phyloP scores from a whole-genome alignment of 352 stramenopile genomes.

The Globisporangium canariense region DNA sequence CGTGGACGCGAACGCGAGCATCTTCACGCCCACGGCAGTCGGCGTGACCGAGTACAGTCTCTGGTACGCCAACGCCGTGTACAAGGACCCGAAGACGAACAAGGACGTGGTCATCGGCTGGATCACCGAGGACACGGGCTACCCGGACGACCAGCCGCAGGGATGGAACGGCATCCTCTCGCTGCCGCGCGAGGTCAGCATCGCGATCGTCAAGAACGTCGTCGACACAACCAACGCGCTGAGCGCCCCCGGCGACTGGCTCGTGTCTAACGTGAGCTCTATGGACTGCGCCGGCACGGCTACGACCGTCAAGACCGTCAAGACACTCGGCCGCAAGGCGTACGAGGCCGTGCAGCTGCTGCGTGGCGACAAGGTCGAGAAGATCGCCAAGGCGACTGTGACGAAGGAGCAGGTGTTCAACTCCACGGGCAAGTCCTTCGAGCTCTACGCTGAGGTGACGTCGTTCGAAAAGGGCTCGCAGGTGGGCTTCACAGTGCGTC shows the following conservation, averaged over 20 bases:
- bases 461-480: conserved; percentile 55
- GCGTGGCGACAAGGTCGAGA: conserved; percentile 39
- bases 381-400: conserved; percentile 25
- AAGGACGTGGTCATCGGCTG: conserved; percentile 62
- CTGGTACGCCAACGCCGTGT: conserved; percentile 71
- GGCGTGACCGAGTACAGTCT: conserved; percentile 57
- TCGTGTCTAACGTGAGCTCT: conserved; percentile 40
- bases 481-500: conserved; percentile 58
- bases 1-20: conserved; percentile 22
- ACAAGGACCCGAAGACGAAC: conserved; percentile 50
- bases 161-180: conserved; percentile 69
- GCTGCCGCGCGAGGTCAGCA: conserved; percentile 45
- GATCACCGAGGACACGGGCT: conserved; percentile 60
- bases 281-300: conserved; percentile 26
- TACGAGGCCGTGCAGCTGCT: conserved; percentile 44
- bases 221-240: conserved; percentile 46
- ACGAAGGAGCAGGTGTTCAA: conserved; percentile 24
- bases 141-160: conserved; percentile 41
- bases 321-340: conserved; percentile 52
- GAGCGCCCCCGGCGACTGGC: conserved; percentile 48
- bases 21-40: conserved; percentile 57
- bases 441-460: conserved; percentile 39
- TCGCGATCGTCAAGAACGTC: conserved; percentile 49
- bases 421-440: conserved; percentile 18
- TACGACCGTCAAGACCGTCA: conserved; percentile 51